Base-by-base conservation (phyloP, 495 filamentous ascomycete genomes). In the Saxispiralis lemnorum region DNA sequence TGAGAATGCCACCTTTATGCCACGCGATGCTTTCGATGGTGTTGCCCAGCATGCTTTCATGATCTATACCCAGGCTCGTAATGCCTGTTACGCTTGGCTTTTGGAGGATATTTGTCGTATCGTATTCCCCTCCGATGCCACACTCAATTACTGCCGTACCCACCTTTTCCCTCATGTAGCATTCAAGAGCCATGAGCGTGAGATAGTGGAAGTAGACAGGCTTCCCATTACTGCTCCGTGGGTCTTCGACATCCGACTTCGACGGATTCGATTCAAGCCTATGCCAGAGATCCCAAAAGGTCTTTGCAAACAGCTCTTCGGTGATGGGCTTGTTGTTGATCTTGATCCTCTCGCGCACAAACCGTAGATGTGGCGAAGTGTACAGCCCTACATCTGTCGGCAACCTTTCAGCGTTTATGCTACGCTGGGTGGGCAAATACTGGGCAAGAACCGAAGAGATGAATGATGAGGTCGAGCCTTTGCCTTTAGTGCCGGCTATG, bases 1-100 rank as follows among this genome's bases (percentile, higher is more conserved):
- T 97, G 65, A 94, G 79, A 40, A 96, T 88, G 11, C 89, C 89
- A 11, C 73, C 82, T 59, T 97, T 96, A 55, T 97, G 88, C 89
- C 92, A 96, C 3, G 92, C 88, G 47, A 97, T 97, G 49, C 87
- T 70, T 38, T 86, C 81, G 34, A 94, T 76, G 0, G 89, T 92
- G 30, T 71, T 59, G 12, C 89, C 89, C 28, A 97, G 70, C 56
- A 85, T 66, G 13, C 66, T 68, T 12, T 76, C 73, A 53, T 97
- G 89, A 51, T 97, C 92, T 49, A 97, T 93, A 7, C 85, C 89
- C 18, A 97, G 65, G 38, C 77, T 85, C 11, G 77, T 83, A 35
- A 97, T 82, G 0, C 78, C 86, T 2, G 71, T 71, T 1, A 74
- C 81, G 12, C 73, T 73, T 6, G 88, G 88, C 18, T 69, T 61